phyloP scores from a whole-genome alignment of 306 rosid genomes.

The Pyrus bretschneideri region DNA sequence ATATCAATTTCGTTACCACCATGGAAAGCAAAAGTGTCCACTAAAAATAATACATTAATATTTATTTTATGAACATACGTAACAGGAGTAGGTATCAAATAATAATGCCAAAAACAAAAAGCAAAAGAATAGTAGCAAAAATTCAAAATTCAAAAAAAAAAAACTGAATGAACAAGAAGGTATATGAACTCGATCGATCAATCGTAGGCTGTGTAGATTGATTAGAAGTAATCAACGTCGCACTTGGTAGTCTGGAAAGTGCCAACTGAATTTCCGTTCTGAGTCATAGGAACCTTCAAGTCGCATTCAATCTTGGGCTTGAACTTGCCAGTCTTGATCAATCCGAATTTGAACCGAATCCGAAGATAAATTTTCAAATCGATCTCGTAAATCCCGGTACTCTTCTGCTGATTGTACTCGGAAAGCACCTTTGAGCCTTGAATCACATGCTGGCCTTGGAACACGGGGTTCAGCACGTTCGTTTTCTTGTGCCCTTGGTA shows the following conservation, averaged over 20 bases:
- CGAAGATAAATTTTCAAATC: constrained; percentile 50
- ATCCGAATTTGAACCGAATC: constrained; percentile 48
- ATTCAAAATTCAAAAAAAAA: not conserved
- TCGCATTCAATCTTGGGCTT: constrained; percentile 59
- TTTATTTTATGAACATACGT: constrained; percentile 2
- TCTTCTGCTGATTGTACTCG: constrained; percentile 28
- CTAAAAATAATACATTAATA: not conserved
- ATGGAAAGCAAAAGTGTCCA: not conserved
- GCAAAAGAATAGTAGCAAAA: not conserved
- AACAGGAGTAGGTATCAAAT: not conserved
- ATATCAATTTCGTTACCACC: not conserved
- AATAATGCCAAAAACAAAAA: not conserved
- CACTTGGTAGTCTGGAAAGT: constrained; percentile 47
- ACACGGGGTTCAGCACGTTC: constrained; percentile 16
- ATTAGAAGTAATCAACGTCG: constrained; percentile 38
- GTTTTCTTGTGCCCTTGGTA: constrained; percentile 73
- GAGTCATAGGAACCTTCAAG: constrained; percentile 40
- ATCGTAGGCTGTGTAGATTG: not conserved
- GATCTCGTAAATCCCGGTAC: constrained; percentile 31
- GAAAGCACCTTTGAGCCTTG: constrained; percentile 9
- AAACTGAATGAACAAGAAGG: not conserved
- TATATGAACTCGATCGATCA: not conserved
- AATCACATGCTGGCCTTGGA: constrained; percentile 34
- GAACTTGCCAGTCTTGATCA: constrained; percentile 31
- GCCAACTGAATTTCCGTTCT: constrained; percentile 12